Percentiles rank a stretch among this genome's conserved stretches.
These are phyloP conservation scores for Ilyonectria destructans DNA, from an alignment of 2,329 filamentous ascomycete genomes.

Conservation along the genomic window DNA sequence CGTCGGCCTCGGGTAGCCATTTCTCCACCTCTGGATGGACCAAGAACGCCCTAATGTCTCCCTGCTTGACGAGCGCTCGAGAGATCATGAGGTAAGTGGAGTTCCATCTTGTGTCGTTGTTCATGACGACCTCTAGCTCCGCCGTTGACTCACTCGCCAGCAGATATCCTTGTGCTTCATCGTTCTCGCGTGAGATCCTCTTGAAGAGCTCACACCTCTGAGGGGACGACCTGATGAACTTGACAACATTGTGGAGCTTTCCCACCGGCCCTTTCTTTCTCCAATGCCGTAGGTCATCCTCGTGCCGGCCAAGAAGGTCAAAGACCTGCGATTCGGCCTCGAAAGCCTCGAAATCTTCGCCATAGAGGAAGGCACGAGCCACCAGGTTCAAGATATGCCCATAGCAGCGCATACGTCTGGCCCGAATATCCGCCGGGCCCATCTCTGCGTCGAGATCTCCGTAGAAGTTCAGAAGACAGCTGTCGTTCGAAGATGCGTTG, in stretches of 20 bases:
- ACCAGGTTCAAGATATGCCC: too few species aligned
- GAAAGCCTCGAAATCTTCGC: too few species aligned
- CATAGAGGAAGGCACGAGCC: too few species aligned
- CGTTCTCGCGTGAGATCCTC: not conserved
- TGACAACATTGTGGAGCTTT: constrained; percentile 1
- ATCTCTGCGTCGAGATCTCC: too few species aligned
- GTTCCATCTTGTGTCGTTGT: constrained; percentile 2
- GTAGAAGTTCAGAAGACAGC: too few species aligned
- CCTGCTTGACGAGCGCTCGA: constrained; percentile 20
- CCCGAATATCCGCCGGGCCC: too few species aligned
- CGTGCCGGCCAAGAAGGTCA: too few species aligned
- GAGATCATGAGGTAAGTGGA: constrained; percentile 18
- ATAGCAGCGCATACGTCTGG: too few species aligned
- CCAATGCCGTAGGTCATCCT: not conserved
- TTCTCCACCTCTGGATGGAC: constrained; percentile 5
- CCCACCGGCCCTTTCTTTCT: constrained; percentile 6
- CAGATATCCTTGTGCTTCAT: not conserved
- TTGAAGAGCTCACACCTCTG: constrained; percentile 7
- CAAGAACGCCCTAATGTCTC: constrained; percentile 16
- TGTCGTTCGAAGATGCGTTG: too few species aligned
- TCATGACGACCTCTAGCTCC: constrained; percentile 1
- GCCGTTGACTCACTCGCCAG: not conserved
- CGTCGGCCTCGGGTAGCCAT: not conserved
- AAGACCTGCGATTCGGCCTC: too few species aligned
- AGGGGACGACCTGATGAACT: constrained; percentile 4